A percentile compares a stretch with the other conserved stretches of the same genome.
phyloP scores from a whole-genome alignment of 2,329 filamentous ascomycete genomes.

The Trichoderma guizhouense region DNA sequence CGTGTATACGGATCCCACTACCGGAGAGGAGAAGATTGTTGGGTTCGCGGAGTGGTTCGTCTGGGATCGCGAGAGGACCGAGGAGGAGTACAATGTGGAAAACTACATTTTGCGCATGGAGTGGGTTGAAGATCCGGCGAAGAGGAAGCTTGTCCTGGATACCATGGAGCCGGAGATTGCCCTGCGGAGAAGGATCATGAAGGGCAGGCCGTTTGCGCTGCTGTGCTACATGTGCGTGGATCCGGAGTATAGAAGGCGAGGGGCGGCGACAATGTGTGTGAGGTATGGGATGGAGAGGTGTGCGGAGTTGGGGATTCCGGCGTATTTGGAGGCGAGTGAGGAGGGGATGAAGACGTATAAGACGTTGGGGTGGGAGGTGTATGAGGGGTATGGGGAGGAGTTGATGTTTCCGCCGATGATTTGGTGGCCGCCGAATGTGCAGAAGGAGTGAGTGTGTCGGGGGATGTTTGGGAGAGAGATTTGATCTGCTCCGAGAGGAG shows the following conservation, averaged over 20 bases:
- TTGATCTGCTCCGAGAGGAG: background rate
- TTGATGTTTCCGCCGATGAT: conserved; percentile 15
- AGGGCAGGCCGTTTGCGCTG: conserved; percentile 6
- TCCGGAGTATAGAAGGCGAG: background rate
- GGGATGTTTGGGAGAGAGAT: no score
- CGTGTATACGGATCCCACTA: conserved; percentile 4
- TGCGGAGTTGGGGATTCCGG: conserved; percentile 15
- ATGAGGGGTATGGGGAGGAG: background rate
- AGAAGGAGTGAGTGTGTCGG: no score
- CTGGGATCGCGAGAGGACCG: conserved; percentile 9
- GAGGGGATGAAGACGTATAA: conserved; percentile 18
- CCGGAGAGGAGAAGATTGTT: conserved; percentile 13
- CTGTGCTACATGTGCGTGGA: conserved; percentile 16
- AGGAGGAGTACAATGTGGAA: conserved; percentile 4
- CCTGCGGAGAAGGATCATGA: background rate
- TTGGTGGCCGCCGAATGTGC: conserved; percentile 11
- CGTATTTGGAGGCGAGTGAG: conserved; percentile 19
- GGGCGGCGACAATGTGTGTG: conserved; percentile 8
- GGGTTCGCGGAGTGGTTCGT: conserved; percentile 19
- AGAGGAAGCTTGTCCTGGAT: background rate
- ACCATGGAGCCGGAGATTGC: background rate
- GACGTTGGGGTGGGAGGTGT: conserved; percentile 13
- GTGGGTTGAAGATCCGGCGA: background rate
- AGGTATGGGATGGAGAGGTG: conserved; percentile 18
- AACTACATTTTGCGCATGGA: background rate